phyloP scores from a whole-genome alignment of 805 yeast genomes.

The Metschnikowia proteae region DNA sequence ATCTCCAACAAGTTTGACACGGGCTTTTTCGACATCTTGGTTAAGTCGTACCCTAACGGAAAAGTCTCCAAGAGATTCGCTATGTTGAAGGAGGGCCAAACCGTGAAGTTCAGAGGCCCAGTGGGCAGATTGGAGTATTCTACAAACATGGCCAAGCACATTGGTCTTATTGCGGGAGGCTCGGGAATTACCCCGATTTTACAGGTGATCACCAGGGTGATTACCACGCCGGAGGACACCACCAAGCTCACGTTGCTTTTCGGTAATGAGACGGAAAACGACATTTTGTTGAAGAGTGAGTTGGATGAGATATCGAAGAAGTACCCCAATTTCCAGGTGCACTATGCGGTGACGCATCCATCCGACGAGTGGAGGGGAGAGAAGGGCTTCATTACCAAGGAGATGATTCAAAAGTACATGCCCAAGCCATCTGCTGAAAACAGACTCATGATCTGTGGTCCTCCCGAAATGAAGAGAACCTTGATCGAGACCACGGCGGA shows the following conservation, averaged over 20 bases:
- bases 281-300: conserved; percentile 68
- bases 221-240: conserved; percentile 63
- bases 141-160: conserved; percentile 55
- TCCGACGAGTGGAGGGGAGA: conserved; percentile 53
- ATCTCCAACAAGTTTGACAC: conserved; percentile 65
- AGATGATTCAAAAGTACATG: conserved; percentile 49
- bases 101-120: conserved; percentile 73
- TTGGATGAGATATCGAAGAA: conserved; percentile 62
- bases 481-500: conserved; percentile 50
- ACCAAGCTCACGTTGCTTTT: conserved; percentile 61
- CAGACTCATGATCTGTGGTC: conserved; percentile 71
- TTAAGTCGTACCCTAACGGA: conserved; percentile 73
- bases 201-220: conserved; percentile 68
- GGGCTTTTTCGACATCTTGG: conserved; percentile 73
- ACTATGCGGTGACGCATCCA: conserved; percentile 55
- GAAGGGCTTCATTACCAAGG: conserved; percentile 57
- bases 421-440: conserved; percentile 49
- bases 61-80: conserved; percentile 67
- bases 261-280: conserved; percentile 75
- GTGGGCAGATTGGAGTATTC: conserved; percentile 65
- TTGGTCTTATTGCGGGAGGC: conserved; percentile 78
- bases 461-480: conserved; percentile 59
- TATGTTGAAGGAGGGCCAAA: conserved; percentile 56
- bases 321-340: conserved; percentile 60
- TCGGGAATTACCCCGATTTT: conserved; percentile 88